These are phyloP conservation scores for Alopecurus myosuroides DNA, from an alignment of 176 grass and related monocot species.

Conservation along the genomic window DNA sequence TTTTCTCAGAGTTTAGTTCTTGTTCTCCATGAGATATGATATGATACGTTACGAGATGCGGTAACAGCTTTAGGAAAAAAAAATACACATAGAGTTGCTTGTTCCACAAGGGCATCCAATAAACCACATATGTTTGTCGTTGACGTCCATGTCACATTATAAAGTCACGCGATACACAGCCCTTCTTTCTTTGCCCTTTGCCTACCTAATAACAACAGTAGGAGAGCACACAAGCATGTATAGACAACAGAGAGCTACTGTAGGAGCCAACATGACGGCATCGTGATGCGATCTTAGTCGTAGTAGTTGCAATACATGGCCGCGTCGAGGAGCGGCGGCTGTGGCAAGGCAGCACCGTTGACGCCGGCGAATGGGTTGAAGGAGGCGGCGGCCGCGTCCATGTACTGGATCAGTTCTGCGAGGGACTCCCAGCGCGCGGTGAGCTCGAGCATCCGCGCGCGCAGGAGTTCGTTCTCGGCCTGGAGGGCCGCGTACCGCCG, in stretches of 20 bases:
- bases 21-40: neutral
- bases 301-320: constrained; percentile 19
- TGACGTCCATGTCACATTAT: constrained; percentile 19
- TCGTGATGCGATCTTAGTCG: neutral
- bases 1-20: neutral
- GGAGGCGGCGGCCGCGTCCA: constrained; percentile 8
- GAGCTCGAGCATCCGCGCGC: constrained; percentile 44
- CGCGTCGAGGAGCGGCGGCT: constrained; percentile 2
- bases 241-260: neutral
- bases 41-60: neutral
- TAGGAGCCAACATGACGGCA: neutral
- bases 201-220: constrained; percentile 24
- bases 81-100: neutral
- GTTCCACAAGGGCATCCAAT: neutral
- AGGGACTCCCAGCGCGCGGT: constrained; percentile 33
- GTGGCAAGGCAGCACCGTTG: neutral
- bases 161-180: constrained; percentile 19
- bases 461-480: constrained; percentile 59
- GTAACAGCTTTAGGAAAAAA: neutral
- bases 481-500: constrained; percentile 27
- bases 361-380: neutral
- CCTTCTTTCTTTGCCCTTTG: constrained; percentile 4
- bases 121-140: constrained; percentile 20
- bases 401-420: constrained; percentile 18
- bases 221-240: neutral